Percentiles rank a stretch among this genome's conserved stretches.
Evolutionary conservation across 1,139 yeast genomes (phyloP).

Genomic region (Suzukiozyma palmioleophila): DNA sequence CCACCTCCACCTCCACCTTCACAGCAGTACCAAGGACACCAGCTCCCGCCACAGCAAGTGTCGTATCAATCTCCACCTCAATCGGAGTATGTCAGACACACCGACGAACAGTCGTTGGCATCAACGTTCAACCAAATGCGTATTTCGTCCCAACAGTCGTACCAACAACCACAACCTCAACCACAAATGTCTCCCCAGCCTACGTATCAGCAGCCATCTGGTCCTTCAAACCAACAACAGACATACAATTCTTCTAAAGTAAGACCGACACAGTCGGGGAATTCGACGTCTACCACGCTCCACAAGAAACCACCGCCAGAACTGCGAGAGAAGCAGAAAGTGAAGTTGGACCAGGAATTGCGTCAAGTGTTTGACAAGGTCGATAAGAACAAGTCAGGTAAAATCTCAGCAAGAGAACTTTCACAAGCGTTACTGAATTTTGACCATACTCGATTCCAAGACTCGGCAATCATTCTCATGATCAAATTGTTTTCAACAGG

Average conservation of each 20-base stretch:
- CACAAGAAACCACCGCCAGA: conserved; percentile 18
- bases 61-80: conserved; percentile 12
- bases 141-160: conserved; percentile 13
- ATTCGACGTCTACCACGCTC: conserved; percentile 5
- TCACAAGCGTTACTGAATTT: conserved; percentile 61
- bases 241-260: conserved; percentile 5
- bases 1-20: conserved; percentile 12
- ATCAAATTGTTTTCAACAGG: conserved; percentile 51
- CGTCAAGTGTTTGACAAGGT: conserved; percentile 53
- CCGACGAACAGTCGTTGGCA: conserved; percentile 11
- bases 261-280: conserved; percentile 6
- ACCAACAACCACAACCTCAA: conserved; percentile 11
- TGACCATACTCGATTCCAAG: conserved; percentile 60
- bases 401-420: conserved; percentile 55
- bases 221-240: conserved; percentile 5
- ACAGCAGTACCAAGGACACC: conserved; percentile 12
- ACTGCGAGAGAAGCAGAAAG: conserved; percentile 18
- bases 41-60: conserved; percentile 13
- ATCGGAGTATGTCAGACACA: conserved; percentile 13
- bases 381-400: conserved; percentile 52
- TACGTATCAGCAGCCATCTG: conserved; percentile 10
- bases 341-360: conserved; percentile 46
- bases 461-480: conserved; percentile 62
- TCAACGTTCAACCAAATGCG: conserved; percentile 2
- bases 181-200: conserved; percentile 11